Conservation (phyloP, 2,329 filamentous ascomycete species). For the Sporothrix schenckii region DNA sequence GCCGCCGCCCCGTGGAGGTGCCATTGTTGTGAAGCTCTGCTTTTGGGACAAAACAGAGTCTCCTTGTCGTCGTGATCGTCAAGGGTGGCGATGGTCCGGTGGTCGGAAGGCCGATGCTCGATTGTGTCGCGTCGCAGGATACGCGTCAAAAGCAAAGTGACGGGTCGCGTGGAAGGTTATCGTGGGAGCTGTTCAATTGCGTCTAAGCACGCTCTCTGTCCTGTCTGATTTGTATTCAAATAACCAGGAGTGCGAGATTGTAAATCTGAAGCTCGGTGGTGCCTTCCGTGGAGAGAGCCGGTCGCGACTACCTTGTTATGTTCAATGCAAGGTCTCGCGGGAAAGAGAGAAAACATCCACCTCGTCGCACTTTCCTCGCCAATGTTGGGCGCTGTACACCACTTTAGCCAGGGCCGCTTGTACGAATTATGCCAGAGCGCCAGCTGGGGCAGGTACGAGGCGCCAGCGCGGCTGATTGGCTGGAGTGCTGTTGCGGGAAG, state of each 20-base stretch:
- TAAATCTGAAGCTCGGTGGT: conserved; percentile 6
- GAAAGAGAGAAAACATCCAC: conserved; percentile 3
- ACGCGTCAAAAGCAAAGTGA: neutral
- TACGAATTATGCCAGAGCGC: neutral
- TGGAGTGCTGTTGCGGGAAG: neutral
- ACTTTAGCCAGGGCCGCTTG: conserved; percentile 8
- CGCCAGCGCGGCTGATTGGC: conserved; percentile 13
- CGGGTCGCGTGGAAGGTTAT: neutral
- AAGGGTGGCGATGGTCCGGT: neutral
- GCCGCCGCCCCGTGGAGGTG: conserved; percentile 45
- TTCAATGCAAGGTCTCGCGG: conserved; percentile 15
- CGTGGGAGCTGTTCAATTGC: conserved; percentile 4
- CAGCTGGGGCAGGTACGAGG: neutral
- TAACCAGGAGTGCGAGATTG: neutral
- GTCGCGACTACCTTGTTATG: conserved; percentile 28
- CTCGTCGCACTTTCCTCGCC: conserved; percentile 9
- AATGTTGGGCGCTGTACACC: neutral
- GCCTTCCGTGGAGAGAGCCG: conserved; percentile 18
- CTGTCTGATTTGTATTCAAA: neutral
- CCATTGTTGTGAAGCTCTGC: conserved; percentile 41
- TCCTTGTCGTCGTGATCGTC: conserved; percentile 8
- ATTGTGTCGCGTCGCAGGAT: conserved; percentile 22
- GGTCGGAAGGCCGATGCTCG: conserved; percentile 12
- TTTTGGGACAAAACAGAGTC: neutral
- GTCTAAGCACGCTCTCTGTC: neutral